Base-by-base conservation (phyloP, 805 yeast species). In the Kuraishia molischiana region DNA sequence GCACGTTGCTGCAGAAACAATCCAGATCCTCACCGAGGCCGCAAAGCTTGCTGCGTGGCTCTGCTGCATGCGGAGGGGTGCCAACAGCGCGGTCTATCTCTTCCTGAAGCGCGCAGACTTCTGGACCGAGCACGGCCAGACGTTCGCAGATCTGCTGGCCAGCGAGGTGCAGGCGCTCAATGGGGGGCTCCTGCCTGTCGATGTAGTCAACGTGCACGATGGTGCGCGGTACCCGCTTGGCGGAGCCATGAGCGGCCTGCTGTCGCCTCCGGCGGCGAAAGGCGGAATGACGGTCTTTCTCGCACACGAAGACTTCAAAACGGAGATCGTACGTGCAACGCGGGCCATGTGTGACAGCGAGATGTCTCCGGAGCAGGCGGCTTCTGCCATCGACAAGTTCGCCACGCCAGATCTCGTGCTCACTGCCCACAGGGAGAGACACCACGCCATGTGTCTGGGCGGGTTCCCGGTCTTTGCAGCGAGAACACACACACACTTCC, bases 1-100 rank as follows among this genome's bases (percentile, higher is more conserved):
- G 1, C 69, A 63, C 41, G 49, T 59, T 32, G 67, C 69, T 1
- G 56, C 64, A 3, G 75, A 69, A 43, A 59, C 55, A 20, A 54
- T 67, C 14, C 49, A 67, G 38, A 42, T 68, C 14, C 42, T 61
- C 18, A 52, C 59, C 4, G 66, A 64, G 39, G 46, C 64, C 5
- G 55, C 68, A 2, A 51, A 58, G 37, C 32, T 58, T n/a, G 46
- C 51, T 21, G 43, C 53, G 3, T 58, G 61, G 62, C 39, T 53
- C 10, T 50, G 48, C 3, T 44, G 26, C 11, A 22, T 22, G 26
- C n/a, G n/a, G n/a, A n/a, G n/a, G n/a, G 26, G 26, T 8, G 11
- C 10, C 26, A 22, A 8, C 8, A 11, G 11, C 8, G 11, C 10
- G 8, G 19, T 58, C 6, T 52, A 52, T 1, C 28, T 59, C 8